Evolutionary conservation across 1,284 basidiomycete genomes (phyloP).

Genomic region (Malassezia arunalokei): DNA sequence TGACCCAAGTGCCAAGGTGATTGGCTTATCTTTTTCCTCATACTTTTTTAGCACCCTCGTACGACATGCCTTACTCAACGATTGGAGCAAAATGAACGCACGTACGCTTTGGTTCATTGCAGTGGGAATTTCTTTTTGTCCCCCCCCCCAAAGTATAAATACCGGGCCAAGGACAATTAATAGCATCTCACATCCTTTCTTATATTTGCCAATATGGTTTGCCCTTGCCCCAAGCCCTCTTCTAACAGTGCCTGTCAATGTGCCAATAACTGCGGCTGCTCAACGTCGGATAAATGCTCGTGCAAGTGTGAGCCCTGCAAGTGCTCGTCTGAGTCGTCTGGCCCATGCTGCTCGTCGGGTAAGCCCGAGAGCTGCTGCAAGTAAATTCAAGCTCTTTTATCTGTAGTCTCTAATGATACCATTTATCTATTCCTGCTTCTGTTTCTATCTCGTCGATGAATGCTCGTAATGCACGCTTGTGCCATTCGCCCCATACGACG

Average conservation of each 20-base stretch:
- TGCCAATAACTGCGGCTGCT: slow-evolving; percentile 1
- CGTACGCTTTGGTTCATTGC: too few species aligned
- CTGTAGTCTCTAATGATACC: background rate
- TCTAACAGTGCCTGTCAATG: background rate
- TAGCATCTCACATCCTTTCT: too few species aligned
- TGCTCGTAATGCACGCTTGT: slow-evolving; percentile 30
- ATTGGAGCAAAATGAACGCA: too few species aligned
- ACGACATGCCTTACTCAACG: too few species aligned
- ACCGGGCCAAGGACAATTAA: too few species aligned
- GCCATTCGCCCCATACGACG: slow-evolving; percentile 41
- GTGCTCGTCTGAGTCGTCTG: background rate
- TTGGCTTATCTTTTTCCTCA: too few species aligned
- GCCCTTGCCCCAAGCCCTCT: slow-evolving; percentile 4
- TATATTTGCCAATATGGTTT: background rate
- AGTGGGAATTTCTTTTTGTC: too few species aligned
- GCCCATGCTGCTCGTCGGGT: background rate
- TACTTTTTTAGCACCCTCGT: too few species aligned
- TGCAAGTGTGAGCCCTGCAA: slow-evolving; percentile 5
- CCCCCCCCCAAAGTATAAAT: too few species aligned
- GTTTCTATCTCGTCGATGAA: slow-evolving; percentile 27
- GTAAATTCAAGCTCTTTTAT: background rate
- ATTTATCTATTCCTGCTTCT: background rate
- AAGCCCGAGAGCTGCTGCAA: background rate
- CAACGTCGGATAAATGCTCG: background rate
- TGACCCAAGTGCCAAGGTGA: too few species aligned